Evolutionary conservation across 805 yeast species (phyloP), one percentile per base, ranked within the genome.

Genomic region (Debaryomyces hansenii): DNA sequence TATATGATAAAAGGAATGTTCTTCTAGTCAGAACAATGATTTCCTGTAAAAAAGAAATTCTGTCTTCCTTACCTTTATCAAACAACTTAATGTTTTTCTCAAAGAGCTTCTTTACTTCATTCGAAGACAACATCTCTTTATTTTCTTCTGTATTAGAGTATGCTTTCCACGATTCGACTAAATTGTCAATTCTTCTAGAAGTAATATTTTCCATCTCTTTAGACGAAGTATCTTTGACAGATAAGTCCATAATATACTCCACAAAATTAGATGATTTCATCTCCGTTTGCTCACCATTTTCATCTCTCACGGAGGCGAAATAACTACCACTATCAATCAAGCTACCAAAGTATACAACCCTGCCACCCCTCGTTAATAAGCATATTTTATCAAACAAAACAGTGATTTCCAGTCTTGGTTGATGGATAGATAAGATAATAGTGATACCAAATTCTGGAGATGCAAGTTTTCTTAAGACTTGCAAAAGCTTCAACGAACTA

Each of bases 391-490:
- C 95, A 48, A 89, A 82, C 20, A 85, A 62, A 45, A 75, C 75
- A 34, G 87, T 73, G 40, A 89, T 87, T 60, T 89, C 96, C 0
- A 85, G 79, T 34, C 96, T 66, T 0, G 96, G 96, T 62, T 89
- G 96, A 60, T 89, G 96, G 35, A 89, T 85, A 42, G 90, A 84
- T 63, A 87, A 69, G 2, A 89, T 74, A 20, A 90, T 75, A 0
- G 94, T 85, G 47, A 89, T 79, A 0, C 92, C 91, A 31, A 85
- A 68, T 41, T 60, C 63, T 0, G 71, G 66, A 1, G 69, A 62
- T 1, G 74, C 64, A 34, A 72, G 53, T 46, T 78, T 73, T 52
- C 81, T 78, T 45, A 90, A 72, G 0, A 88, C 80, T 38, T 75
- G 69, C 12, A 89, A 77, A 31, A 89, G 69, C 46, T 82, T 67